Evolutionary conservation across 345 rosid species (phyloP).

Genomic region (Citrus glauca): DNA sequence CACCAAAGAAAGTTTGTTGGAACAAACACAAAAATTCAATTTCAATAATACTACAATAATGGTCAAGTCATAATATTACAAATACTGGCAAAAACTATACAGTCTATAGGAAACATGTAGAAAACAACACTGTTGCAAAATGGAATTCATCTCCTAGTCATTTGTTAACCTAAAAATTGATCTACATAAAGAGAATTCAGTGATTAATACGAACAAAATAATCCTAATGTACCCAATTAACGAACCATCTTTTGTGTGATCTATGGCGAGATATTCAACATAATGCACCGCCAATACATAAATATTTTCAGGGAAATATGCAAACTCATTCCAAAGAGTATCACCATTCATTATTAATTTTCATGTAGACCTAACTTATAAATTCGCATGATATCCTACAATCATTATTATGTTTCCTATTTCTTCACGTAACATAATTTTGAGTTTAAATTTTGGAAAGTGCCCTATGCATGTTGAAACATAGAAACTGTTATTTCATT

Average conservation of each 20-base stretch:
- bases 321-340: neutral
- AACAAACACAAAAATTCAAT: neutral
- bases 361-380: neutral
- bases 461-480: neutral
- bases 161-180: neutral
- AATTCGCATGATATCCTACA: neutral
- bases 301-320: no score
- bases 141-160: neutral
- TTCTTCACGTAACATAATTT: neutral
- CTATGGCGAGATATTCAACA: neutral
- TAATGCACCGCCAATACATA: neutral
- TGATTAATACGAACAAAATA: neutral
- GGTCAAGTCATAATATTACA: neutral
- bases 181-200: neutral
- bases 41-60: neutral
- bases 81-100: neutral
- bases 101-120: neutral
- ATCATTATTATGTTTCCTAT: neutral
- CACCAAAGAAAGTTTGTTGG: neutral
- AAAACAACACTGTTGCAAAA: neutral
- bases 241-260: neutral
- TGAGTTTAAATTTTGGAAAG: neutral
- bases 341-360: neutral
- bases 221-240: neutral
- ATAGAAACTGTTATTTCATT: neutral